Conservation (phyloP, 495 filamentous ascomycete genomes). For the Penicillium nucicola region DNA sequence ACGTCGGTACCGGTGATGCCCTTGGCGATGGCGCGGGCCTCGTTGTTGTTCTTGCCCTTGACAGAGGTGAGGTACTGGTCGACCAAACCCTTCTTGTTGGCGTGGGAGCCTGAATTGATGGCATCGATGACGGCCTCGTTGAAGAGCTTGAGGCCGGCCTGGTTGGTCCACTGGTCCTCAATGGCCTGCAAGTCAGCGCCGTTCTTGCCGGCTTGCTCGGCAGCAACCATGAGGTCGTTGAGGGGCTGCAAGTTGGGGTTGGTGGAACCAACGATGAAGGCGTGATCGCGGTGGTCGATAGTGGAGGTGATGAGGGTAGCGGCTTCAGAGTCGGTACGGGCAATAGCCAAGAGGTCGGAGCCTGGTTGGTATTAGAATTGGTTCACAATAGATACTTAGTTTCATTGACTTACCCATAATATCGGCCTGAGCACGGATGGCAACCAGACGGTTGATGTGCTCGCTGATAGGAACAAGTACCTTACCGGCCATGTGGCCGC, state of each 20-base stretch:
- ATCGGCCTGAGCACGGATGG: constrained; percentile 95
- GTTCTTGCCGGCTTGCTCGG: constrained; percentile 76
- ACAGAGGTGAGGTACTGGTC: constrained; percentile 59
- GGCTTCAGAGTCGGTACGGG: constrained; percentile 95
- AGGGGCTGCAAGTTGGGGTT: constrained; percentile 82
- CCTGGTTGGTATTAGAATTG: constrained; percentile 37
- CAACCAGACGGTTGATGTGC: constrained; percentile 96
- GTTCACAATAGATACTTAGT: too few relatives aligned
- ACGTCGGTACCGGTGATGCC: constrained; percentile 77
- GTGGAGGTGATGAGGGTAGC: constrained; percentile 96
- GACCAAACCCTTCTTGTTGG: constrained; percentile 66
- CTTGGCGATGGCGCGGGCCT: constrained; percentile 81
- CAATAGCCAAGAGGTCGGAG: constrained; percentile 81
- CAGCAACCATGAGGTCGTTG: constrained; percentile 85
- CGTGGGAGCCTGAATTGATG: constrained; percentile 63
- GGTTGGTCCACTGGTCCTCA: constrained; percentile 79
- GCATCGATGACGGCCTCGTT: constrained; percentile 80
- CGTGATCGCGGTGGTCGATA: constrained; percentile 91
- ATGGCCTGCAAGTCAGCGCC: constrained; percentile 84
- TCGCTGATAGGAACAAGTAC: constrained; percentile 95
- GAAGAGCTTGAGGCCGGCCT: constrained; percentile 90
- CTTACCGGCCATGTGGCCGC: constrained; percentile 99
- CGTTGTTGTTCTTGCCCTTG: constrained; percentile 82
- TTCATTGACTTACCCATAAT: constrained; percentile 74
- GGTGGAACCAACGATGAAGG: constrained; percentile 86